Evolutionary conservation across 2,329 filamentous ascomycete genomes (phyloP), one percentile per base, ranked within the genome.

Genomic region (Verticillium nonalfalfae): DNA sequence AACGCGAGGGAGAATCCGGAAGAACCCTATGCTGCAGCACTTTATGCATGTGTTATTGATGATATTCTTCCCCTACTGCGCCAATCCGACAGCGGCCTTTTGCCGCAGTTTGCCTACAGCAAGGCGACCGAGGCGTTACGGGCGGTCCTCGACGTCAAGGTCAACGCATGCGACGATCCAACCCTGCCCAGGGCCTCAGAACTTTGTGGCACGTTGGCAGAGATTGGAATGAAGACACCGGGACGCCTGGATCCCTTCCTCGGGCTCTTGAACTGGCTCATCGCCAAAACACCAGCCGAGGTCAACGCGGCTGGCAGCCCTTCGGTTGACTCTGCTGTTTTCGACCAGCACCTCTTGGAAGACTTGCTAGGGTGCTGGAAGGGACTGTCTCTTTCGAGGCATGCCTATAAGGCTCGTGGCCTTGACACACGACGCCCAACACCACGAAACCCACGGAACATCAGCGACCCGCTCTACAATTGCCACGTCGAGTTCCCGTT

Each of bases 331-430:
- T 18, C 40, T 50, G 34, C 34, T 14, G 1, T 26, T n/a, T 58
- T 60, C 4, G 56, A 66, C 7, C 59, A 61, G 11, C 35, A 33
- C 7, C 26, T 61, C 18, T 57, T 71, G 50, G 59, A 67, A 0
- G 73, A 76, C 62, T 66, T 76, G 4, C 45, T 75, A 35, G 67
- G 68, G 13, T 61, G 76, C 59, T 77, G 75, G 75, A 71, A 72
- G 65, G 72, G 75, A 60, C 62, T 76, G 14, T 74, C 75, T 1
- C 71, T 73, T 3, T 54, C 31, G 56, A 65, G 9, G 21, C 61
- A 4, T 73, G 73, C 70, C 63, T 67, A 5, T 56, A 61, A 6
- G 58, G 60, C 2, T 34, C 63, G 9, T n/a, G 58, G 39, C 57
- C 36, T 18, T 50, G 56, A n/a, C 38, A 60, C 31, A 35, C 52